Base-by-base conservation (phyloP, 1,139 yeast genomes). In the Nakaseomyces uthaithaninus region DNA sequence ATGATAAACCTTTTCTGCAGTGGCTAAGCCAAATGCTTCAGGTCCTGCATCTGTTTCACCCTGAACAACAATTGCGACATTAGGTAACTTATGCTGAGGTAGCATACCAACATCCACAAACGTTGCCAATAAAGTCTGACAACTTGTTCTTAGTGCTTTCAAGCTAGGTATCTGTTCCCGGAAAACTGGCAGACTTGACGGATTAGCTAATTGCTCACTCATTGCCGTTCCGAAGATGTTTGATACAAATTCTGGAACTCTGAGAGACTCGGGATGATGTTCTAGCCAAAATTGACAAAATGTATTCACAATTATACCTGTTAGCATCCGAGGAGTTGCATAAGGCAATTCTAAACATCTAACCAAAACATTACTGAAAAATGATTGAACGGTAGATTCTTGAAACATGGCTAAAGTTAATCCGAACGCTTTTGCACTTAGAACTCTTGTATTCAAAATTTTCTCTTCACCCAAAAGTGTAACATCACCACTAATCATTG, bases 31-130 rank as follows among this genome's bases (percentile, higher is more conserved):
- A 62, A 93, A 93, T 0, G 97, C 97, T 51, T 81, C 89, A 1
- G 95, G 89, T 1, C 96, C 97, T 3, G 97, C 95, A 47, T 85
- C 95, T 1, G 79, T 70, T 57, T 91, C 98, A 26, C 98, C 98
- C 60, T 86, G 93, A 3, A 89, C 95, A 14, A 89, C 79, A 4
- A 86, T 79, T 0, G 98, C 94, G 25, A 93, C 63, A 44, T 77
- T 83, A 0, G 96, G 96, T 11, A 87, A 63, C 58, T 83, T 85
- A 30, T 75, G 71, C n/a, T 79, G 75, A 2, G 93, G 69, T 14
- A 87, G 62, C 60, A 81, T 81, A 5, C 93, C 95, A 23, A 72
- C 72, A 37, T 80, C 87, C 25, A 79, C 73, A 60, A 89, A 86
- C 2, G 83, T 78, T 44, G 80, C 79, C 50, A 87, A 75, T 41